A percentile compares a stretch with the other conserved stretches of the same genome.
Conservation (phyloP, 345 rosid genomes). For the Rhizophora mangle region DNA sequence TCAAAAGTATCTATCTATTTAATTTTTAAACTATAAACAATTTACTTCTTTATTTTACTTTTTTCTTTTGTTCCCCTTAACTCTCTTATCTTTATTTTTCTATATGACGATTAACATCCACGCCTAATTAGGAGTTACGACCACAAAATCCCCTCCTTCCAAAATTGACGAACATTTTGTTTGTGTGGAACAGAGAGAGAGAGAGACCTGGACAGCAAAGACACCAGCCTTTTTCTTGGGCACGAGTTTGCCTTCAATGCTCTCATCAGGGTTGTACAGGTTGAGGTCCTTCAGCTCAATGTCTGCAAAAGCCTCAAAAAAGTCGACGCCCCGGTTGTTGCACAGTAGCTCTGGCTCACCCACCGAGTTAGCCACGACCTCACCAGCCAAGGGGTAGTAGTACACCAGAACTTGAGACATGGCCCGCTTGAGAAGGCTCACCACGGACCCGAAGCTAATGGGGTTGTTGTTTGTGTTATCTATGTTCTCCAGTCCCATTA, state of each 20-base stretch:
- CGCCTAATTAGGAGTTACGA: no score
- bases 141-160: no score
- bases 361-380: conserved; percentile 48
- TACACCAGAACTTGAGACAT: conserved; percentile 62
- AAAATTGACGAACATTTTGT: no score
- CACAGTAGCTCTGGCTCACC: conserved; percentile 84
- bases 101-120: no score
- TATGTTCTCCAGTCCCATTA: not conserved
- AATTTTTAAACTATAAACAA: no score
- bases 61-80: no score
- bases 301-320: conserved; percentile 57
- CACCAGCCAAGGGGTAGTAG: conserved; percentile 72
- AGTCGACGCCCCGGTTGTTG: conserved; percentile 83
- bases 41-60: no score
- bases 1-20: no score
- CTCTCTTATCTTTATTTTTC: no score
- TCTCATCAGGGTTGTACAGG: conserved; percentile 62
- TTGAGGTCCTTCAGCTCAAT: conserved; percentile 51
- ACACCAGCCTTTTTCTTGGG: conserved; percentile 57
- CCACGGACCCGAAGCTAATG: conserved; percentile 25
- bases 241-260: conserved; percentile 59
- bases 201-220: conserved; percentile 63
- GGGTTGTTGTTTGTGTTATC: not conserved
- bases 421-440: conserved; percentile 46
- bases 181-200: not conserved